Evolutionary conservation across 768 basidiomycete species (phyloP).

Genomic region (Lentinula edodes): DNA sequence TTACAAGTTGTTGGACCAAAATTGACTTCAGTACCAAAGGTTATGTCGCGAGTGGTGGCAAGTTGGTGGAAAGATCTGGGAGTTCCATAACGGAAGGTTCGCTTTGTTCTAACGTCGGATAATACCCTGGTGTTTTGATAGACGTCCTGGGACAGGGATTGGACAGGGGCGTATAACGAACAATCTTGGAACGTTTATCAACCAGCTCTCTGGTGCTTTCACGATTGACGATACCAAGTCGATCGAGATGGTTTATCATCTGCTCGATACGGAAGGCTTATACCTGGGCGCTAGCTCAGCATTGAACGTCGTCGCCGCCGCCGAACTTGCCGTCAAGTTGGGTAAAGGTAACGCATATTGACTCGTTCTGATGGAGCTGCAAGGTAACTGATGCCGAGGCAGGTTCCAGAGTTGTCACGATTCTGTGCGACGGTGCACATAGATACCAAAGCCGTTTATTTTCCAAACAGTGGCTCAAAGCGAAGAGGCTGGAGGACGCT

Average conservation of each 20-base stretch:
- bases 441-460: conserved; percentile 96
- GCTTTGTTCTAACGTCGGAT: conserved; percentile 5
- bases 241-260: conserved; percentile 89
- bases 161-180: conserved; percentile 95
- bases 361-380: neutral
- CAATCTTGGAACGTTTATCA: conserved; percentile 81
- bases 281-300: conserved; percentile 95
- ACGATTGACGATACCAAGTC: conserved; percentile 85
- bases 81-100: conserved; percentile 89
- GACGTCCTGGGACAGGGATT: conserved; percentile 54
- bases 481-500: conserved; percentile 69
- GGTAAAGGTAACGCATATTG: conserved; percentile 57
- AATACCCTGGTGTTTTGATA: neutral
- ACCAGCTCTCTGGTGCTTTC: conserved; percentile 76
- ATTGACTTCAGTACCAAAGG: neutral
- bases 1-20: neutral
- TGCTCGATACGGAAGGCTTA: conserved; percentile 87
- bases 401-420: conserved; percentile 84
- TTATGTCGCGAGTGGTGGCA: conserved; percentile 76
- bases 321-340: conserved; percentile 78
- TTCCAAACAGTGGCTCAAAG: conserved; percentile 85
- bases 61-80: conserved; percentile 70
- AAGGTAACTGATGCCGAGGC: conserved; percentile 2
- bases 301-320: conserved; percentile 91
- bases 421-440: conserved; percentile 94